A percentile compares a stretch with the other conserved stretches of the same genome.
Evolutionary conservation across 2,329 filamentous ascomycete genomes (phyloP).

Genomic region (Talaromyces piceae): DNA sequence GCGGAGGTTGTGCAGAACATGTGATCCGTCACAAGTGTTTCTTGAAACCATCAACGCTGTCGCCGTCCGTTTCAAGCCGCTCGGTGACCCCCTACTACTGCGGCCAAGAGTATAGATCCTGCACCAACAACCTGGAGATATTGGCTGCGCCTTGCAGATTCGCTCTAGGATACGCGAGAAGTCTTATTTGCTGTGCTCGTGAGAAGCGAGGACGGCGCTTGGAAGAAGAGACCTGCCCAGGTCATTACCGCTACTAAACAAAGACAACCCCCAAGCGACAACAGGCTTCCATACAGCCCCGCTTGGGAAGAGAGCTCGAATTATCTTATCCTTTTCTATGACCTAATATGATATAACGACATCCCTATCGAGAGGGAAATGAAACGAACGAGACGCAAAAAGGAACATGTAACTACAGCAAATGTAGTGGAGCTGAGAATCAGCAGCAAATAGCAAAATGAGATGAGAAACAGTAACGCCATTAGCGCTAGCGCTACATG

Average conservation of each 20-base stretch:
- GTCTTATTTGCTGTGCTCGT: too few relatives aligned
- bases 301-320: too few relatives aligned
- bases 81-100: too few relatives aligned
- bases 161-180: too few relatives aligned
- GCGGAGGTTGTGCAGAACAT: conserved; percentile 42
- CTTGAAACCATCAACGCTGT: too few relatives aligned
- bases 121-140: too few relatives aligned
- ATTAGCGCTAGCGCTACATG: not conserved
- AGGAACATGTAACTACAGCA: conserved; percentile 1
- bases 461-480: not conserved
- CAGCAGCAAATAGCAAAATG: not conserved
- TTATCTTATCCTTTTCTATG: too few relatives aligned
- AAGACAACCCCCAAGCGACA: not conserved
- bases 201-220: too few relatives aligned
- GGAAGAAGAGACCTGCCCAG: not conserved
- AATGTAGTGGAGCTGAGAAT: conserved; percentile 2
- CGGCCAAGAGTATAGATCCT: too few relatives aligned
- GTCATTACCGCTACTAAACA: not conserved
- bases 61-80: too few relatives aligned
- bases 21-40: conserved; percentile 18
- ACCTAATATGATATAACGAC: not conserved
- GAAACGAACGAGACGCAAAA: not conserved
- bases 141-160: too few relatives aligned
- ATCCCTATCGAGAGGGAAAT: conserved; percentile 1
- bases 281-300: not conserved